Percentiles rank a stretch among this genome's conserved stretches.
These are phyloP conservation scores for Aechmea fasciata DNA, from an alignment of 176 grass and related monocot genomes.

Conservation along the genomic window DNA sequence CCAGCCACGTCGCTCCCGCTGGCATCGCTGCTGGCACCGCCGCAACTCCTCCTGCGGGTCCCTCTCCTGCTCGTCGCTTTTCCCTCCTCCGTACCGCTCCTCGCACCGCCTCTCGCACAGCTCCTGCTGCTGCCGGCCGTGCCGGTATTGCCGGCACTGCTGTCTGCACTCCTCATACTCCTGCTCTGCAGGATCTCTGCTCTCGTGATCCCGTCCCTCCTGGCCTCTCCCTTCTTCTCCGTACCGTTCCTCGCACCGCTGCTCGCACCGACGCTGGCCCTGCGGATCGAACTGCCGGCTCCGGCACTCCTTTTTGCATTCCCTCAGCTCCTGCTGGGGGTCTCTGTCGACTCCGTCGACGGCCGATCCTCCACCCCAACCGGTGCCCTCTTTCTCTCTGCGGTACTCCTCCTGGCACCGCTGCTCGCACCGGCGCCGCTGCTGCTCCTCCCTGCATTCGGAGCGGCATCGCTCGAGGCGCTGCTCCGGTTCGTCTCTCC, in stretches of 20 bases:
- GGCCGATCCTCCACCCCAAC: neutral
- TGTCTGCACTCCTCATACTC: neutral
- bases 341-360: neutral
- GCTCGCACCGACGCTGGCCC: neutral
- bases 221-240: neutral
- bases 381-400: too few species aligned
- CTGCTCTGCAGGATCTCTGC: neutral
- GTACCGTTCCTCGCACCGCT: neutral
- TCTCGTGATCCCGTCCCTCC: neutral
- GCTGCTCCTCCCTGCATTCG: too few species aligned
- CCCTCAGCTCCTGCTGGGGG: neutral
- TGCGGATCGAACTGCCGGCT: neutral
- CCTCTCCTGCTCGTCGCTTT: neutral
- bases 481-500: too few species aligned
- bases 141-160: neutral
- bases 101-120: neutral
- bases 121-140: neutral
- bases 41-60: neutral
- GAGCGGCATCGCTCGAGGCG: too few species aligned
- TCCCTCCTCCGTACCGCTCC: neutral
- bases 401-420: too few species aligned
- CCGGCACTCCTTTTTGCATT: neutral
- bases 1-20: neutral
- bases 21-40: neutral
- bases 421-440: too few species aligned